phyloP scores from a whole-genome alignment of 164 flowering plant genomes.

The Chimonanthus salicifolius region DNA sequence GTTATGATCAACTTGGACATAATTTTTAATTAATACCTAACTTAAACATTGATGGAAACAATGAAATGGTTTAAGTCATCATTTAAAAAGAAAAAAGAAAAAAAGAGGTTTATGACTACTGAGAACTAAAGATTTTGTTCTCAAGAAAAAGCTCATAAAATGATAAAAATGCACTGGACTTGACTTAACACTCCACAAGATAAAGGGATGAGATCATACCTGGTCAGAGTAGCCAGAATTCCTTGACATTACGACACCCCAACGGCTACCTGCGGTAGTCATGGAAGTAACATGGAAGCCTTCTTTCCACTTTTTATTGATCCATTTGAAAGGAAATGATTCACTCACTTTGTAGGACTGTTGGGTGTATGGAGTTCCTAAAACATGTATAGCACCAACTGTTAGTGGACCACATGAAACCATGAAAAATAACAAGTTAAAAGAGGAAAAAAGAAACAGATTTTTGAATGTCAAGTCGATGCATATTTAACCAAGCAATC shows the following conservation, averaged over 20 bases:
- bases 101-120: background rate
- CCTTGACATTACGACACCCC: conserved; percentile 94
- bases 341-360: conserved; percentile 90
- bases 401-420: background rate
- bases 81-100: background rate
- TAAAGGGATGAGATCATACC: conserved; percentile 24
- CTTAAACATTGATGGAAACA: background rate
- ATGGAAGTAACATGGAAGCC: conserved; percentile 88
- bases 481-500: background rate
- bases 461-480: background rate
- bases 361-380: conserved; percentile 77
- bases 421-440: background rate
- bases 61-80: background rate
- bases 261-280: conserved; percentile 81
- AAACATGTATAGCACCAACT: conserved; percentile 2
- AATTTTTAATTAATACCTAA: background rate
- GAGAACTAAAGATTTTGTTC: background rate
- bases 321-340: conserved; percentile 86
- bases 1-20: background rate
- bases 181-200: background rate
- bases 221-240: conserved; percentile 77
- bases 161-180: background rate
- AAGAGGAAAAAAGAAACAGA: background rate
- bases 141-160: background rate
- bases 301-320: conserved; percentile 89